These are phyloP conservation scores for Phytopythium montanum DNA, from an alignment of 352 stramenopile species.

Conservation along the genomic window DNA sequence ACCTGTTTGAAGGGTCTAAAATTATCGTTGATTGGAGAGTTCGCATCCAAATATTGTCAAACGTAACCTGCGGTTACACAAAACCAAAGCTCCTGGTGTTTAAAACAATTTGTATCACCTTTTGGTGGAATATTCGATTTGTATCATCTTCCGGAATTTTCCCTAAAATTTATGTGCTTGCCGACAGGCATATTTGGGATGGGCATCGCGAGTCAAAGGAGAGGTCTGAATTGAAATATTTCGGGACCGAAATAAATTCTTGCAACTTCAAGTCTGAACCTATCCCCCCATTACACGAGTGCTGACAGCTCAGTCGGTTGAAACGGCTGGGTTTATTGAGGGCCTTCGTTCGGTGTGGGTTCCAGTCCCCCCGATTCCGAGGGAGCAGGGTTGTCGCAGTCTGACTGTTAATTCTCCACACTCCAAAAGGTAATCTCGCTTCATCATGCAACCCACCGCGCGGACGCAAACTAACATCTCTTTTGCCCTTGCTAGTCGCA, in stretches of 20 bases:
- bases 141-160: no score
- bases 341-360: neutral
- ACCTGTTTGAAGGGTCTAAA: no score
- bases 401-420: conserved; percentile 3
- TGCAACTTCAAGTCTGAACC: neutral
- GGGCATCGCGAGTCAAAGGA: neutral
- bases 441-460: no score
- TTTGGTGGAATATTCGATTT: no score
- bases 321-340: neutral
- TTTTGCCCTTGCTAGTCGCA: no score
- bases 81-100: no score
- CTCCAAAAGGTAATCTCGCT: neutral
- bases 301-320: neutral
- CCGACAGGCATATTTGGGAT: neutral
- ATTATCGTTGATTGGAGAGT: no score
- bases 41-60: no score
- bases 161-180: conserved; percentile 1
- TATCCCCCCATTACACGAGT: neutral
- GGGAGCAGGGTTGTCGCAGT: conserved; percentile 2
- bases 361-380: neutral
- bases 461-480: neutral
- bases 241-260: neutral
- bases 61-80: no score
- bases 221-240: neutral
- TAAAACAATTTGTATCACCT: no score